These are phyloP conservation scores for Geotrichum aggregatum DNA, from an alignment of 1,139 yeast species.

Conservation along the genomic window DNA sequence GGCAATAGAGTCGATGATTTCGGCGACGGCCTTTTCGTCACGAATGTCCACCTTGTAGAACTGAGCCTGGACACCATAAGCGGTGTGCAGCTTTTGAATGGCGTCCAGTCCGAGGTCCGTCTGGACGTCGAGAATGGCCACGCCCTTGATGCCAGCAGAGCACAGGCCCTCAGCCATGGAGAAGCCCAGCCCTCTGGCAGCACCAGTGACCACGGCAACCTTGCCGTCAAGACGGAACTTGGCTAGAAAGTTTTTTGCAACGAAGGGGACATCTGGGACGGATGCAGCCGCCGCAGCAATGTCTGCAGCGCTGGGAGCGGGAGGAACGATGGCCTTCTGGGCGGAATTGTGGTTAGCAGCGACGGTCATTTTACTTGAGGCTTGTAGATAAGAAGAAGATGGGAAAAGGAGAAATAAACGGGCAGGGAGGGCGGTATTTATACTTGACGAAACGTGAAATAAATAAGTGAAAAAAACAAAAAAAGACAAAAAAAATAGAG, in stretches of 20 bases:
- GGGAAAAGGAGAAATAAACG: background rate
- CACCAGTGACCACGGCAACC: slow-evolving; percentile 65
- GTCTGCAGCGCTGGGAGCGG: slow-evolving; percentile 40
- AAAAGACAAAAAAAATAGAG: background rate
- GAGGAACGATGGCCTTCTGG: slow-evolving; percentile 40
- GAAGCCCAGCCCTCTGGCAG: slow-evolving; percentile 65
- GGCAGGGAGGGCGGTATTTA: no score
- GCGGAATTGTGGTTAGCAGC: slow-evolving; percentile 27
- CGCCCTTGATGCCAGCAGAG: slow-evolving; percentile 68
- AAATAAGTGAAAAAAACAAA: background rate
- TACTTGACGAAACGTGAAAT: background rate
- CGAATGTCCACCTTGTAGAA: slow-evolving; percentile 66
- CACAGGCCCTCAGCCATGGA: slow-evolving; percentile 63
- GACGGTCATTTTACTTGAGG: slow-evolving; percentile 13
- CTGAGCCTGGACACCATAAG: slow-evolving; percentile 57
- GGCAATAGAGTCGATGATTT: slow-evolving; percentile 49
- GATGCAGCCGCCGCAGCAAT: slow-evolving; percentile 39
- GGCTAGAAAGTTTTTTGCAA: slow-evolving; percentile 39
- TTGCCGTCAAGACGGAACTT: slow-evolving; percentile 63
- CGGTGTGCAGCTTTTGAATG: slow-evolving; percentile 49
- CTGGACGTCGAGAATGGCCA: slow-evolving; percentile 47
- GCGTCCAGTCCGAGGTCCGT: slow-evolving; percentile 47
- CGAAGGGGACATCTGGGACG: slow-evolving; percentile 37
- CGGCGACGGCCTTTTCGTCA: slow-evolving; percentile 51
- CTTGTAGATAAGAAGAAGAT: no score